Evolutionary conservation across 371 early-diverging fungal genomes (phyloP).

Genomic region (Conidiobolus incongruus): DNA sequence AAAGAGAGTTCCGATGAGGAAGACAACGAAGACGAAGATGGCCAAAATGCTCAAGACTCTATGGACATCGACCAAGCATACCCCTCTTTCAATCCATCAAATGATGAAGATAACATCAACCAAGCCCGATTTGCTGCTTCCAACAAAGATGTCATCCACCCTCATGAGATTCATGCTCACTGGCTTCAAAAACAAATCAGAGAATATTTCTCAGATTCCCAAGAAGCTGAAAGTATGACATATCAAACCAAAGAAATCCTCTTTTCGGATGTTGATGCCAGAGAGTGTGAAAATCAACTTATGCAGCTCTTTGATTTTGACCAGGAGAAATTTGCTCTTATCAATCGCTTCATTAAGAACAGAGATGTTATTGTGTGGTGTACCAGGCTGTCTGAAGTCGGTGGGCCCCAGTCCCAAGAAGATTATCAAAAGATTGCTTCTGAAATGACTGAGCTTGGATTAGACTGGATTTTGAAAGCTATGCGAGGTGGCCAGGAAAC

Average conservation of each 20-base stretch:
- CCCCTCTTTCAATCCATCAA: conserved; percentile 10
- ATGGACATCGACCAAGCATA: conserved; percentile 8
- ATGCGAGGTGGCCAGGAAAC: conserved; percentile 36
- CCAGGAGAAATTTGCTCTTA: conserved; percentile 81
- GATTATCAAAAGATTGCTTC: conserved; percentile 31
- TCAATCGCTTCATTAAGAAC: conserved; percentile 65
- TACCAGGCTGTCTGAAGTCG: conserved; percentile 60
- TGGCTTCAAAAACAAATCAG: conserved; percentile 87
- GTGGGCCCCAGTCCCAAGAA: too few relatives aligned
- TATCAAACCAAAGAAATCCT: conserved; percentile 49
- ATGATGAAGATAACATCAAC: conserved; percentile 11
- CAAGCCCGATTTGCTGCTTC: conserved; percentile 7
- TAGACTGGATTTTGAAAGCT: conserved; percentile 45
- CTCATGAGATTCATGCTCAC: conserved; percentile 86
- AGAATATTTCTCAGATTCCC: conserved; percentile 59
- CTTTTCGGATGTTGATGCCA: conserved; percentile 27
- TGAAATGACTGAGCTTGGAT: conserved; percentile 39
- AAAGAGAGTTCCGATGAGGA: conserved; percentile 20
- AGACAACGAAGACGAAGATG: conserved; percentile 18
- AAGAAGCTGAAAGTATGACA: conserved; percentile 69
- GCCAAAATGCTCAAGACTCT: conserved; percentile 15
- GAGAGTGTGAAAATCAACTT: conserved; percentile 86
- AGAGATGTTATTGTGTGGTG: conserved; percentile 81
- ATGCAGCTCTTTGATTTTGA: conserved; percentile 65
- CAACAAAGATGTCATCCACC: conserved; percentile 14